A percentile compares a stretch with the other conserved stretches of the same genome.
Evolutionary conservation across 495 filamentous ascomycete genomes (phyloP).

Genomic region (Hyaloscypha finlandica): DNA sequence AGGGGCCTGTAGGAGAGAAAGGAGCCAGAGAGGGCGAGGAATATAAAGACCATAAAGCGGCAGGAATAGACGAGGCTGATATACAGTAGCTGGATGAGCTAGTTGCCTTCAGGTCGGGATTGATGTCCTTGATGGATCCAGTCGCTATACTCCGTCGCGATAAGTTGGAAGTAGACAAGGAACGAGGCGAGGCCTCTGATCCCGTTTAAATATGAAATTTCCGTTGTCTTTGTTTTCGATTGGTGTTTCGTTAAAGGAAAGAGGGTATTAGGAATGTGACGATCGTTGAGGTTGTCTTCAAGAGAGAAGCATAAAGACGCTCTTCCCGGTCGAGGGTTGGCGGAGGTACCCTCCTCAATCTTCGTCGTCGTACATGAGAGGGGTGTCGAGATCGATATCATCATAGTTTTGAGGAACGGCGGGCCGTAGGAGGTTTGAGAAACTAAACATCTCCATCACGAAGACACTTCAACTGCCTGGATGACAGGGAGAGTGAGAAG

Average conservation of each 20-base stretch:
- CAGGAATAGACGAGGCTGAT: constrained; percentile 61
- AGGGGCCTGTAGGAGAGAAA: constrained; percentile 64
- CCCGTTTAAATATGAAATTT: constrained; percentile 52
- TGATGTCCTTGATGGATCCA: constrained; percentile 37
- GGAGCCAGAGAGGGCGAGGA: constrained; percentile 71
- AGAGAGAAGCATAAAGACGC: too few relatives aligned
- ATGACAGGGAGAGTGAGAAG: too few relatives aligned
- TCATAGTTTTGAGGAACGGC: too few relatives aligned
- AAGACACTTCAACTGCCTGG: too few relatives aligned
- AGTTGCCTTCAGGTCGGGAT: constrained; percentile 41
- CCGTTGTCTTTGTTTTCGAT: not conserved
- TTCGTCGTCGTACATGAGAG: too few relatives aligned
- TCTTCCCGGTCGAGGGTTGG: not conserved
- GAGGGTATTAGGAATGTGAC: too few relatives aligned
- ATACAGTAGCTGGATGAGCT: constrained; percentile 58
- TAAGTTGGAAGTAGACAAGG: constrained; percentile 48
- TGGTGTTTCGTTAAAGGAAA: too few relatives aligned
- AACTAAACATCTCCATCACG: too few relatives aligned
- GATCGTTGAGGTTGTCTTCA: too few relatives aligned
- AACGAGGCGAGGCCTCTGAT: constrained; percentile 52
- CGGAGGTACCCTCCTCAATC: not conserved
- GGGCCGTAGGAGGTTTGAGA: too few relatives aligned
- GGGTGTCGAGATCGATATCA: too few relatives aligned
- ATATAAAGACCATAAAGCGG: constrained; percentile 67
- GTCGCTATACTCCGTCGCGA: constrained; percentile 36